Evolutionary conservation across 371 early-diverging fungal genomes (phyloP), one percentile per base, ranked within the genome.

Genomic region (Apophysomyces ossiformis): DNA sequence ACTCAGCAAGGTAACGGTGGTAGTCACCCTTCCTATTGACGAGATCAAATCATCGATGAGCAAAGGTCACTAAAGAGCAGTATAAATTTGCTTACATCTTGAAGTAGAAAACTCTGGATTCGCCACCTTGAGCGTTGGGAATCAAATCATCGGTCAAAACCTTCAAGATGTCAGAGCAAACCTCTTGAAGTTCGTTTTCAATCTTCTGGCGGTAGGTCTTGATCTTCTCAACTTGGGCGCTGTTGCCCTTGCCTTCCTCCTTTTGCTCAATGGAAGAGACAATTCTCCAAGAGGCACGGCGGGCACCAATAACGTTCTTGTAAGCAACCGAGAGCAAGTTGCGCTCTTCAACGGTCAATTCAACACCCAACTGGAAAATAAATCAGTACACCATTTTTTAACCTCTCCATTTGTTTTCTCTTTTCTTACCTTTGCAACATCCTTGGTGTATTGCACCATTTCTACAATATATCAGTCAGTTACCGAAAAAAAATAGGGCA

Each of bases 1-100:
- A 98, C 86, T 99, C 99, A 67, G 99, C 99, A 65, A 99, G 92
- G 84, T 99, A 99, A 75, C 99, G 94, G 89, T 95, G 95, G 88
- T 99, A 99, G 82, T 99, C 99, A 65, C 99, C 99, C 91, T 96
- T 99, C 92, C 91, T 91, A 68, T 50, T 50, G n/a, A 64, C 32
- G 38, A n/a, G 37, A 46, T 57, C 26, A 47, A 56, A 13, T 50
- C 39, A 61, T 13, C 16, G 39, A 47, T 50, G 15, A 69, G 38
- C n/a, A 46, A 41, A 57, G 21, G 1, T 13, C 13, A 16, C 2
- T n/a, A 43, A 58, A 64, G 21, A 66, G 18, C 18, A 35, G 43
- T 12, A 13, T 13, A 0, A 5, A 5, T 41, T 2, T 13, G 41
- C 84, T 73, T 72, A 90, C 99, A 99, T 99, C 91, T 99, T 99